Evolutionary conservation across 2,329 filamentous ascomycete species (phyloP), one percentile per base, ranked within the genome.

Genomic region (Clarireedia sp.): DNA sequence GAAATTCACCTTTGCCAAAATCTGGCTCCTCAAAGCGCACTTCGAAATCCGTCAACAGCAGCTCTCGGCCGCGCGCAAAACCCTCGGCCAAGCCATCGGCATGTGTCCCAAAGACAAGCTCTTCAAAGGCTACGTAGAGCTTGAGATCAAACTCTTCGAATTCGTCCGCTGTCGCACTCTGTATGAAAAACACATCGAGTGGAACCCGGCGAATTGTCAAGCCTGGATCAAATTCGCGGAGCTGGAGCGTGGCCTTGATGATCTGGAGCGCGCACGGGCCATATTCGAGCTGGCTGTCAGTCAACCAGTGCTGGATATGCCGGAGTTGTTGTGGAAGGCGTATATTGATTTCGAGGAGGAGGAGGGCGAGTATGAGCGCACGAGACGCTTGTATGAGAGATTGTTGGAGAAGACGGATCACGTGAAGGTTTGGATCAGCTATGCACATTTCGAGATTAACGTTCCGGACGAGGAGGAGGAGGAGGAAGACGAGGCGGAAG

Each of bases 331-430:
- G 1, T 99, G 94, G 94, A 97, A 97, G 74, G 85, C 90, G 1
- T 99, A 96, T 71, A 97, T 99, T 64, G 94, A 99, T 71, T 97
- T 97, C 67, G 94, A 99, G 72, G 92, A 97, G 68, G 90, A 95
- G 65, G 90, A 96, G 71, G 89, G 85, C 66, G 90, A 96, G 71
- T 96, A 92, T 71, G 89, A 90, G 52, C 79, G 85, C 48, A 90
- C 90, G 4, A 80, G 94, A 48, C 75, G 76, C 3, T 76, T 99
- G 45, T 99, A 97, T 73, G 92, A 97, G 74, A 83, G 92, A 7
- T 79, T 99, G 12, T 79, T 99, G 44, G 78, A 89, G 66, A 96
- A 95, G 82, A 96, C 94, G n/a, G 86, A 94, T 67, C 94, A 99
- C 68, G 90, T 96, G 77, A 99, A 97, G 77, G 94, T 99, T 58